Base-by-base conservation (phyloP, 306 rosid species). In the Cucurbita moschata region DNA sequence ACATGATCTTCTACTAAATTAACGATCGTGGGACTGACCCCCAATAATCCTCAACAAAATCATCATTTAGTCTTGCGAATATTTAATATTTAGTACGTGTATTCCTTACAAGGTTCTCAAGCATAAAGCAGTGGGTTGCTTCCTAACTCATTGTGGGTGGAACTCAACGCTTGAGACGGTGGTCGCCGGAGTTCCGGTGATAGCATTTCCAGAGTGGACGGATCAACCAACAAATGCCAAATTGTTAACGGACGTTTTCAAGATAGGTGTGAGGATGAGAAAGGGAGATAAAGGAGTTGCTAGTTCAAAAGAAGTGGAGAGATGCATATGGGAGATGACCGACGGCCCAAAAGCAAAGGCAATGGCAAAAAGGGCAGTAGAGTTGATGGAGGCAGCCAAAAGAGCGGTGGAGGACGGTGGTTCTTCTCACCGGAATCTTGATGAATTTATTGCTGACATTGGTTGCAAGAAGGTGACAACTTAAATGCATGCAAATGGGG, bases 121-220 rank as follows among this genome's bases (percentile, higher is more conserved):
- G 84, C 91, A 89, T 80, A 61, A 75, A 12, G 77, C 96, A 0
- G 77, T 89, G 53, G 96, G 79, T 30, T 82, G 96, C 35, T 86
- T 89, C 16, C 3, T 89, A 72, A 86, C 85, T n/a, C 91, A 86
- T 0, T 77, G 86, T 21, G 95, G 95, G 3, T 88, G 95, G 91
- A 88, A 81, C 78, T 88, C 95, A 0, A 75, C 78, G 21, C 81
- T 86, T 0, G 91, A 88, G 77, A 79, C 87, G 0, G 30, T 87
- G 66, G 82, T 73, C 0, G 2, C 82, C 0, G 91, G 96, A 0
- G 91, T 86, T 13, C 89, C 89, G 0, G 84, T 87, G 9, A 74
- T 89, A 52, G 88, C 76, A 40, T 83, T 81, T 77, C 96, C 96
- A 0, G 77, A 62, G 35, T 86, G 91, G 95, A 63, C 82, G 0